A percentile compares a stretch with the other conserved stretches of the same genome.
Evolutionary conservation across 805 yeast species (phyloP).

Genomic region (Kluyveromyces lactis): DNA sequence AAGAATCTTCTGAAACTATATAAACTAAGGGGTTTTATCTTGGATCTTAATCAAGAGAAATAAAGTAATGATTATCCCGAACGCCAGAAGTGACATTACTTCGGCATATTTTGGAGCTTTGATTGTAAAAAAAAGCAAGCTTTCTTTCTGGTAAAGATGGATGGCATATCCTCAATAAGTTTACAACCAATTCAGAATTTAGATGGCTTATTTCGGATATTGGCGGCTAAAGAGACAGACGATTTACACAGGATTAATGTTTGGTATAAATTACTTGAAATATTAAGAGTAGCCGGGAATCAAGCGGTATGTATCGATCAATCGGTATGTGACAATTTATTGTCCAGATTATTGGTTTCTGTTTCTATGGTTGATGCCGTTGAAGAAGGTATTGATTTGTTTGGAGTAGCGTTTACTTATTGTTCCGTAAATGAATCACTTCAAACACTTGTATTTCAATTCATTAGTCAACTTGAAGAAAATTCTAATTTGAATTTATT

Average conservation of each 20-base stretch:
- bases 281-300: not conserved
- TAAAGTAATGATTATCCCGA: too few relatives aligned
- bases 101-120: too few relatives aligned
- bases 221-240: slow-evolving; percentile 3
- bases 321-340: not conserved
- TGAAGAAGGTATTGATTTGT: slow-evolving; percentile 5
- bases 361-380: not conserved
- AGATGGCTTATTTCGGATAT: not conserved
- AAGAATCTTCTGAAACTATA: too few relatives aligned
- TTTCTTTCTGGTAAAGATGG: too few relatives aligned
- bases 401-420: slow-evolving; percentile 17
- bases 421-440: slow-evolving; percentile 12
- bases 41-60: too few relatives aligned
- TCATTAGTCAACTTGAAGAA: not conserved
- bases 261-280: not conserved
- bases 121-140: too few relatives aligned
- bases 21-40: too few relatives aligned
- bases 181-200: too few relatives aligned
- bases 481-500: not conserved
- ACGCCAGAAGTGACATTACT: too few relatives aligned
- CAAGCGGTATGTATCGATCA: not conserved
- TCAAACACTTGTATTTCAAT: not conserved
- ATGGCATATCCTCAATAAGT: too few relatives aligned
- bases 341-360: not conserved
- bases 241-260: not conserved